Percentiles rank a stretch among this genome's conserved stretches.
These are phyloP conservation scores for Suillus paluster DNA, from an alignment of 768 basidiomycete genomes.

Conservation along the genomic window DNA sequence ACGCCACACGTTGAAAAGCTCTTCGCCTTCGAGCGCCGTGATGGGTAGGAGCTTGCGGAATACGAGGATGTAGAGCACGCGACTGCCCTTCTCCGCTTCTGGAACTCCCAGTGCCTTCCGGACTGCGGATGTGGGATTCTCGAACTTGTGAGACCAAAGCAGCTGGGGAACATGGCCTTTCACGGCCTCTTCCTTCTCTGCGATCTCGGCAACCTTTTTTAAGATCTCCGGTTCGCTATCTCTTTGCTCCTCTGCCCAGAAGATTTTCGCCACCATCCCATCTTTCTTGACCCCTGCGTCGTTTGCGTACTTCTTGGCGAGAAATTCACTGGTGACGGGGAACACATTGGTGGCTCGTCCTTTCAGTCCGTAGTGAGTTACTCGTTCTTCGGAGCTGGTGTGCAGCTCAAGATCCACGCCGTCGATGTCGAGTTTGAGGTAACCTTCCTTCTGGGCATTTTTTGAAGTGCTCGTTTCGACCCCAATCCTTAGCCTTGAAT, in stretches of 20 bases:
- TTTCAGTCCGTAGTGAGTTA: neutral
- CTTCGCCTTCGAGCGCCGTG: neutral
- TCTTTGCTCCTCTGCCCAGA: neutral
- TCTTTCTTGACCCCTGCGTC: neutral
- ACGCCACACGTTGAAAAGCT: neutral
- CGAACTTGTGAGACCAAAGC: neutral
- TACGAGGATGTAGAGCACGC: neutral
- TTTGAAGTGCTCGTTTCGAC: neutral
- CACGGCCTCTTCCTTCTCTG: neutral
- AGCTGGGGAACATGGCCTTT: neutral
- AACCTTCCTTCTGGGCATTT: neutral
- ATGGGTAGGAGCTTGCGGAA: neutral
- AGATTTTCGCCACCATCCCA: neutral
- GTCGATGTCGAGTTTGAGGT: neutral
- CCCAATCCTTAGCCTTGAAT: neutral
- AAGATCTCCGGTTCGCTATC: neutral
- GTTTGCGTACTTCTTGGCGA: neutral
- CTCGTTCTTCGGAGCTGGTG: neutral
- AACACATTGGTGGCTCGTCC: slow-evolving; percentile 3
- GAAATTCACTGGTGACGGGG: neutral
- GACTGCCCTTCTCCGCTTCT: neutral
- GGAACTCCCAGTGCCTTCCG: neutral
- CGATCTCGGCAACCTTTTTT: neutral
- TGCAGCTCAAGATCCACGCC: neutral
- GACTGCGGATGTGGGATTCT: neutral